A percentile compares a stretch with the other conserved stretches of the same genome.
Conservation (phyloP, 192 early-diverging fungal species). For the Backusella tuberculispora region DNA sequence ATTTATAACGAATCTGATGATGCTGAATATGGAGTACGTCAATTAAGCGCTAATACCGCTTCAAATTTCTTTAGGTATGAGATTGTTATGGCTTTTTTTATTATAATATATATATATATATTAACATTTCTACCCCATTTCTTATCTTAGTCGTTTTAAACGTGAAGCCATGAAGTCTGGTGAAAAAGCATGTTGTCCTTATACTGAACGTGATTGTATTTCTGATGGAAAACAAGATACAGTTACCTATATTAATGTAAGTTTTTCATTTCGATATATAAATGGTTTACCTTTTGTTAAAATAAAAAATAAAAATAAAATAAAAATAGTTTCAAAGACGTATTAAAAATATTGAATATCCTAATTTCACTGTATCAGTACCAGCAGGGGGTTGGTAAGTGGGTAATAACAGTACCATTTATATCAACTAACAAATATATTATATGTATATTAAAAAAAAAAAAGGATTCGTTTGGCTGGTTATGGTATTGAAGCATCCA, state of each 20-base stretch:
- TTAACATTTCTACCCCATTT: too few species aligned
- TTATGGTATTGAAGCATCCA: background rate
- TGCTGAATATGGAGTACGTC: background rate
- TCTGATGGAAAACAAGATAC: background rate
- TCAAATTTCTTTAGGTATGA: background rate
- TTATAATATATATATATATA: too few species aligned
- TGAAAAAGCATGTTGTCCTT: background rate
- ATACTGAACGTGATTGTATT: conserved; percentile 1
- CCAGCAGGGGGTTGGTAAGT: background rate
- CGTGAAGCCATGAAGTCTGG: background rate
- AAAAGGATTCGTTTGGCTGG: background rate
- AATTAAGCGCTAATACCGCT: background rate
- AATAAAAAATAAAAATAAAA: background rate
- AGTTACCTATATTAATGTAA: background rate
- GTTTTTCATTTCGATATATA: background rate
- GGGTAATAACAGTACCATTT: background rate
- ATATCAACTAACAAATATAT: too few species aligned
- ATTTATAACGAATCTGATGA: background rate
- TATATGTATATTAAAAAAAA: background rate
- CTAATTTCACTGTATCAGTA: background rate
- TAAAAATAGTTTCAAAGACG: background rate
- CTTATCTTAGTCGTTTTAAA: conserved; percentile 3
- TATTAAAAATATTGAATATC: background rate
- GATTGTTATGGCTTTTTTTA: too few species aligned
- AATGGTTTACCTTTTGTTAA: background rate